Conservation (phyloP, 495 filamentous ascomycete species). For the Cairneyella variabilis region DNA sequence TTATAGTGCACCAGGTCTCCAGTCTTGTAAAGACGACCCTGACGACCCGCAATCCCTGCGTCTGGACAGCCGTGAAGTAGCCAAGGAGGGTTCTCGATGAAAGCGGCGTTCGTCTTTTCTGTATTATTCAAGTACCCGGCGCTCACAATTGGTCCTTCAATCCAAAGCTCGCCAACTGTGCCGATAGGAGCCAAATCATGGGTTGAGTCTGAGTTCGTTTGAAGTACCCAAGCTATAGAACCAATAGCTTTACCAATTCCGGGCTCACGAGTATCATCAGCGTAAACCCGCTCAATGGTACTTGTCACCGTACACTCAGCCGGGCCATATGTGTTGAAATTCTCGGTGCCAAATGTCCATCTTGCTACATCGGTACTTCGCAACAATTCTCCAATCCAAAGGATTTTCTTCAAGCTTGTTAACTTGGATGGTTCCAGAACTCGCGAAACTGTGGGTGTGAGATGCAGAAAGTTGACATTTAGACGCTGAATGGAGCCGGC, state of each 20-base stretch:
- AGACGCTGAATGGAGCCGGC: constrained; percentile 10
- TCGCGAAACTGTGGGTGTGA: constrained; percentile 17
- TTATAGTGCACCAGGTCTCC: constrained; percentile 24
- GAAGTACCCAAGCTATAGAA: constrained; percentile 47
- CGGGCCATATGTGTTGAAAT: neutral
- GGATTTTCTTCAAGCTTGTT: neutral
- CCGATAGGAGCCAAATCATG: constrained; percentile 58
- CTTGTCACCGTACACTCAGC: neutral
- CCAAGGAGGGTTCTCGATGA: constrained; percentile 27
- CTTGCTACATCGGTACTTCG: neutral
- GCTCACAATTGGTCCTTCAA: constrained; percentile 56
- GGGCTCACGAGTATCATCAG: no score
- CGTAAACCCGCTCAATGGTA: neutral
- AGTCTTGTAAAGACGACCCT: constrained; percentile 57
- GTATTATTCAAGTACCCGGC: constrained; percentile 41
- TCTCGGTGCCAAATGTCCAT: neutral
- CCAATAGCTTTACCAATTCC: neutral
- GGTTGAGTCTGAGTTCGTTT: constrained; percentile 44
- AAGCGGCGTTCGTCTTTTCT: constrained; percentile 14
- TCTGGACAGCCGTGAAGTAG: constrained; percentile 3
- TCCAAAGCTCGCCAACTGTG: constrained; percentile 54
- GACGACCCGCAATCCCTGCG: constrained; percentile 34
- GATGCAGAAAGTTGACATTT: neutral
- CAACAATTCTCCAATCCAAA: neutral
- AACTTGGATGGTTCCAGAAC: constrained; percentile 25